Percentiles rank a stretch among this genome's conserved stretches.
Evolutionary conservation across 2,329 filamentous ascomycete species (phyloP).

Genomic region (Dissoconium aciculare): DNA sequence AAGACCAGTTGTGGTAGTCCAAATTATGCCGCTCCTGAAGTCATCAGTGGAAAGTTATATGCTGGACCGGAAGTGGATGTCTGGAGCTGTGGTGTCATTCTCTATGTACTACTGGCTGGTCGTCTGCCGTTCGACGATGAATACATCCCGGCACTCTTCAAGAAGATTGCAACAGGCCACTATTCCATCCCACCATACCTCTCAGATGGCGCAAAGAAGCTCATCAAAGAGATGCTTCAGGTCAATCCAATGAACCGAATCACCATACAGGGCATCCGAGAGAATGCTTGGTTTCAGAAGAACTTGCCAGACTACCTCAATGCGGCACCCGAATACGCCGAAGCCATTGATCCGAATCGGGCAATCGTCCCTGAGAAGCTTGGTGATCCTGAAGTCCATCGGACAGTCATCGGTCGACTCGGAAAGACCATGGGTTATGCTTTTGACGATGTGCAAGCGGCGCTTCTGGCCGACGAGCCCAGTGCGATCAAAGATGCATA

Average conservation of each 20-base stretch:
- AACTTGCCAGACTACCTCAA: constrained; percentile 77
- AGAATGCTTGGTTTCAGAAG: constrained; percentile 85
- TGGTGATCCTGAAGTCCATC: constrained; percentile 72
- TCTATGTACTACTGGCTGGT: constrained; percentile 51
- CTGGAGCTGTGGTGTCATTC: constrained; percentile 67
- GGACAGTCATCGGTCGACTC: constrained; percentile 85
- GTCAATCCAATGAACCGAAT: constrained; percentile 90
- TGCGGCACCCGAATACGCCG: constrained; percentile 73
- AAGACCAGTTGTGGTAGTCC: constrained; percentile 97
- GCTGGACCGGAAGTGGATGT: constrained; percentile 96
- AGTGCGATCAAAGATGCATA: constrained; percentile 98
- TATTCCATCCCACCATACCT: constrained; percentile 90
- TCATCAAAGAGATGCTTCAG: constrained; percentile 88
- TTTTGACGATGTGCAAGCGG: constrained; percentile 87
- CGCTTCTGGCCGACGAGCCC: constrained; percentile 77
- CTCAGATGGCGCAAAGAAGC: constrained; percentile 60
- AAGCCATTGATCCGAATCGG: constrained; percentile 85
- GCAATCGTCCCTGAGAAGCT: constrained; percentile 69
- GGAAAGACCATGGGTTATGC: constrained; percentile 97
- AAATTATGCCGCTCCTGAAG: constrained; percentile 94
- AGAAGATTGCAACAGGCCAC: constrained; percentile 89
- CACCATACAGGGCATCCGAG: constrained; percentile 82
- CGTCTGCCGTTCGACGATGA: constrained; percentile 91
- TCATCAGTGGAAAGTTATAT: constrained; percentile 95
- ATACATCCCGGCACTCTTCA: constrained; percentile 92